Evolutionary conservation across 2,329 filamentous ascomycete genomes (phyloP), one percentile per base, ranked within the genome.

Genomic region (Phyllachora maydis): DNA sequence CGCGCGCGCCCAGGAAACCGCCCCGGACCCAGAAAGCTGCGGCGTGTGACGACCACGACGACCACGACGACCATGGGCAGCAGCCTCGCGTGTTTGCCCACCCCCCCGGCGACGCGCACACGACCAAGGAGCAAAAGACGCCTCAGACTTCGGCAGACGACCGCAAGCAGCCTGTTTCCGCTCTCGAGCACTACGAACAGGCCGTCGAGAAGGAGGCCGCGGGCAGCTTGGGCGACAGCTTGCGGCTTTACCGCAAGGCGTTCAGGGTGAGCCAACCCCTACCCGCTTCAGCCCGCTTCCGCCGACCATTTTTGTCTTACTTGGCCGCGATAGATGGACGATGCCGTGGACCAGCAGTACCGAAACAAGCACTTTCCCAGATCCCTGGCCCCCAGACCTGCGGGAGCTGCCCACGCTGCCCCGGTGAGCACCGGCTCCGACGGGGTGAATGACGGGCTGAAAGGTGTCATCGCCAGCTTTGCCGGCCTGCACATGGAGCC

Each of bases 151-250:
- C n/a, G 19, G 39, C 23, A n/a, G 16, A 27, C 7, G 19, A 23
- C 4, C 27, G 17, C 8, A 43, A 34, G 26, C 47, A 74, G 35
- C 76, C 76, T 4, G 54, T 56, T 12, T 77, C 83, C 8, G 88
- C 88, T 1, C 50, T 98, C 10, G 88, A 95, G 36, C 78, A 92
- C 45, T 95, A 88, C 38, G 88, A 95, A 43, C 68, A 66, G 41
- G 88, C 85, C 4, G 83, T 92, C 26, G 76, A 90, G 47, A 82
- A 72, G 45, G 88, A 98, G 49, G 65, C 61, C 0, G 66, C 76
- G 36, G 88, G 88, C 1, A 88, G 68, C 31, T 56, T 95, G 23
- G 82, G 83, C 4, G 85, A 95, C 32, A 95, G 85, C 41, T 45
- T 98, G 26, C 68, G 65, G 33, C 61, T 90, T 23, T 98, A 98